A percentile compares a stretch with the other conserved stretches of the same genome.
Conservation (phyloP, 2,329 filamentous ascomycete species). For the Aspergillus felis region DNA sequence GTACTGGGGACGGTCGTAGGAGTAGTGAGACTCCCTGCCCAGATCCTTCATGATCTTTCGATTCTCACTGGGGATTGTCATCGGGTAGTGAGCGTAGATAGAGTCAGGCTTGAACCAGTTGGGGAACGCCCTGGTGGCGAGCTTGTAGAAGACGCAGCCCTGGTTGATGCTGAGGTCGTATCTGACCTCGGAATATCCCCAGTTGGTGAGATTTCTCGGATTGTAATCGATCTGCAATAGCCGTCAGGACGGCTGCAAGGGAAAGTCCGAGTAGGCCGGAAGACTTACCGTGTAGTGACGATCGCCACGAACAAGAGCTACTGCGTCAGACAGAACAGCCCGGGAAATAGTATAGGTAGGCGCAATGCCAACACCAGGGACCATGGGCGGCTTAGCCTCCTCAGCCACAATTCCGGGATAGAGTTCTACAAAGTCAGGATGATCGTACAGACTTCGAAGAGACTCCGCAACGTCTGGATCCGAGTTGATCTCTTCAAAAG, state of each 20-base stretch:
- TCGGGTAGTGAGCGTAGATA: constrained; percentile 74
- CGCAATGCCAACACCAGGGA: constrained; percentile 69
- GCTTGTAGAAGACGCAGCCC: constrained; percentile 80
- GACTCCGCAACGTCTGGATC: constrained; percentile 66
- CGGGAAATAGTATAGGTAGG: constrained; percentile 74
- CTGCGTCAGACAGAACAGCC: constrained; percentile 72
- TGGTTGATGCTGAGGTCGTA: constrained; percentile 73
- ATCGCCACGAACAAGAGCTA: constrained; percentile 73
- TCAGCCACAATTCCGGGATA: constrained; percentile 77
- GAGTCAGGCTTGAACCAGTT: constrained; percentile 73
- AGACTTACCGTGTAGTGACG: constrained; percentile 62
- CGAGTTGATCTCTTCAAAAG: constrained; percentile 79
- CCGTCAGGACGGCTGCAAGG: constrained; percentile 20
- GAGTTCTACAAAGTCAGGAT: constrained; percentile 74
- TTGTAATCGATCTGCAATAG: constrained; percentile 58
- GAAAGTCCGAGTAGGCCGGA: constrained; percentile 4
- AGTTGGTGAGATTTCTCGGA: constrained; percentile 72
- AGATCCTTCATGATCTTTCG: constrained; percentile 65
- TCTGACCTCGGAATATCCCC: constrained; percentile 72
- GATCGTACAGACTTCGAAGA: constrained; percentile 61
- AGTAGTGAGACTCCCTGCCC: constrained; percentile 64
- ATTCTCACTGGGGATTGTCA: constrained; percentile 69
- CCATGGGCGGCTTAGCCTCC: constrained; percentile 69
- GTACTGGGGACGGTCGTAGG: constrained; percentile 59
- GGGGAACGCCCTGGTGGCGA: constrained; percentile 75